phyloP scores from a whole-genome alignment of 176 grass and related monocot species.

The Stipa capillata region DNA sequence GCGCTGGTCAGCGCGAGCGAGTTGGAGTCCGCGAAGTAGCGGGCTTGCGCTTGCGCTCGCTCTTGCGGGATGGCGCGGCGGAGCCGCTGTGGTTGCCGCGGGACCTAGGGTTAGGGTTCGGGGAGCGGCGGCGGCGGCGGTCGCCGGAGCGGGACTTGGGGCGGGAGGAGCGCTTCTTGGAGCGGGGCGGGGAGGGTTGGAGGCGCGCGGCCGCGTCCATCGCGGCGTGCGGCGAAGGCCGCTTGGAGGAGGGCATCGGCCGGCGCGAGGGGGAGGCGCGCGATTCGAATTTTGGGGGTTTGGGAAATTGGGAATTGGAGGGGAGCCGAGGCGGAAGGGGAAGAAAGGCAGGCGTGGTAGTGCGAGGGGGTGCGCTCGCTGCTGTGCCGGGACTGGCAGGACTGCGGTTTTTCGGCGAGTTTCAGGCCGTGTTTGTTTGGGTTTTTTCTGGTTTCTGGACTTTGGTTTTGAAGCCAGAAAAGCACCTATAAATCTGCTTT shows the following conservation, averaged over 20 bases:
- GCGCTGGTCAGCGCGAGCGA: background rate
- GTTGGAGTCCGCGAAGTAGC: constrained; percentile 24
- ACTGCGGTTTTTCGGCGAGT: background rate
- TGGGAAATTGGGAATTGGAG: background rate
- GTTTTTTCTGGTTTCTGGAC: too few relatives aligned
- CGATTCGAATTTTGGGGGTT: constrained; percentile 32
- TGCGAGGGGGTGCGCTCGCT: background rate
- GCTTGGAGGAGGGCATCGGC: constrained; percentile 42
- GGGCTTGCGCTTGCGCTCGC: constrained; percentile 40
- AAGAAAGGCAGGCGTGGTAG: background rate
- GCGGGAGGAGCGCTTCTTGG: constrained; percentile 41
- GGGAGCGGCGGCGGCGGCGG: background rate
- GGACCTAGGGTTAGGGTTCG: constrained; percentile 36
- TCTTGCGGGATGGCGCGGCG: constrained; percentile 26
- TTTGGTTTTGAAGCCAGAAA: too few relatives aligned
- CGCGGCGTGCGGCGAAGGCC: constrained; percentile 25
- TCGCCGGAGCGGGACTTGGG: constrained; percentile 2
- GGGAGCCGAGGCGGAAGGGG: background rate
- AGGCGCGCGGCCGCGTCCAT: constrained; percentile 3
- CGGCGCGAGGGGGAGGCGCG: constrained; percentile 23
- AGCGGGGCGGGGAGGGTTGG: constrained; percentile 4
- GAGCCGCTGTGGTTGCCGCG: background rate
- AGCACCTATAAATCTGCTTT: too few relatives aligned
- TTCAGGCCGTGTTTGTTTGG: too few relatives aligned
- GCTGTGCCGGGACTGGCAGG: background rate